Percentiles rank a stretch among this genome's conserved stretches.
Evolutionary conservation across 2,329 filamentous ascomycete genomes (phyloP).

Genomic region (Graphiopsis chlorocephala): DNA sequence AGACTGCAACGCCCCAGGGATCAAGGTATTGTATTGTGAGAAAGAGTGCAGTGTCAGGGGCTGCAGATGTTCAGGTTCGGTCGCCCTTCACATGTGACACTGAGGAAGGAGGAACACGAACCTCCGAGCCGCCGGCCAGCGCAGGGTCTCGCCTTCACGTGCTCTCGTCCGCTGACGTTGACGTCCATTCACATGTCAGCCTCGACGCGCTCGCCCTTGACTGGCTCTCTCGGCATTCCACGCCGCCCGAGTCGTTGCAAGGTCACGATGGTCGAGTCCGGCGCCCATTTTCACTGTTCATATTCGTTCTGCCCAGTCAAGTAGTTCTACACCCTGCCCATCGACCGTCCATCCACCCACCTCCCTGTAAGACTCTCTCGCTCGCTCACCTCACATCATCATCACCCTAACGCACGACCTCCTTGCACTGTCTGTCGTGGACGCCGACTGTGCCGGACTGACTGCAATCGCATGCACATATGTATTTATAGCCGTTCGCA

Average conservation of each 20-base stretch:
- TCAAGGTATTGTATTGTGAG: neutral
- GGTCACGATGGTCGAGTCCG: constrained; percentile 14
- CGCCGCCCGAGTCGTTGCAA: neutral
- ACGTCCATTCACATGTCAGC: constrained; percentile 12
- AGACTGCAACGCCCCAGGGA: neutral
- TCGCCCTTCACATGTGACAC: neutral
- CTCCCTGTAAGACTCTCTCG: neutral
- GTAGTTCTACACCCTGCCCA: neutral
- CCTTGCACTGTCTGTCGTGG: neutral
- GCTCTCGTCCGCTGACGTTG: neutral
- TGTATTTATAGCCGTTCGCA: constrained; percentile 5
- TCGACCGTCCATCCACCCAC: neutral
- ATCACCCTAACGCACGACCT: neutral
- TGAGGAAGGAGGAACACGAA: neutral
- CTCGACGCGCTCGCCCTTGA: neutral
- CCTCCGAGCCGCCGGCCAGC: neutral
- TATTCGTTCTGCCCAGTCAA: neutral
- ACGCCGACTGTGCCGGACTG: neutral
- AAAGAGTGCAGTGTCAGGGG: neutral
- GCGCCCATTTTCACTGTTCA: neutral
- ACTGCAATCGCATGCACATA: constrained; percentile 1
- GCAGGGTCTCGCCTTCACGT: constrained; percentile 1
- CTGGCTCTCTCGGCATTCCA: constrained; percentile 10
- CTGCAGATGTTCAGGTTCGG: neutral
- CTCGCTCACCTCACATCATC: neutral